These are phyloP conservation scores for Nemania sp. DNA, from an alignment of 2,329 filamentous ascomycete species.

Conservation along the genomic window DNA sequence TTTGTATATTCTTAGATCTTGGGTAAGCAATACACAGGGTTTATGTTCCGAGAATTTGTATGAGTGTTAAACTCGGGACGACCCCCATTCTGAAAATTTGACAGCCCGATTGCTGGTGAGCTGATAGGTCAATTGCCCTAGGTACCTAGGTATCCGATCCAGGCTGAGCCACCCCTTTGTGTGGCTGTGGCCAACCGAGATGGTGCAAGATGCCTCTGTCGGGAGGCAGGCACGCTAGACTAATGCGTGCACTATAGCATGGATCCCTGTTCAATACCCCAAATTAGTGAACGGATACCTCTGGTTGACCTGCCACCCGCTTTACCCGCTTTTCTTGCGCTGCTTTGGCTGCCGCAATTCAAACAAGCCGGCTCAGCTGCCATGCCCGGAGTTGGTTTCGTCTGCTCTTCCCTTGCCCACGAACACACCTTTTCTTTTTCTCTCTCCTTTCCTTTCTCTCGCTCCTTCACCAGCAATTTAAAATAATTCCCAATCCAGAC, in stretches of 20 bases:
- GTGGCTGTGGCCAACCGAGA: too few species aligned
- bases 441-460: background rate
- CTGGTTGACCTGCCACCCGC: slow-evolving; percentile 40
- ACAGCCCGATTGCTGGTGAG: too few species aligned
- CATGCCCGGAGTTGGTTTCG: slow-evolving; percentile 16
- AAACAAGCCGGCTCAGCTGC: slow-evolving; percentile 16
- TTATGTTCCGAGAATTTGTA: too few species aligned
- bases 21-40: too few species aligned
- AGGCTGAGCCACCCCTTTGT: too few species aligned
- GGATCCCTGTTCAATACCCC: slow-evolving; percentile 2
- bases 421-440: background rate
- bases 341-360: slow-evolving; percentile 21
- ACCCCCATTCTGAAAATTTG: too few species aligned
- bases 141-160: too few species aligned
- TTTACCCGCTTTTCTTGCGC: slow-evolving; percentile 33
- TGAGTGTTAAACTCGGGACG: too few species aligned
- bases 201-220: too few species aligned
- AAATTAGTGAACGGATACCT: slow-evolving; percentile 11
- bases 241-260: slow-evolving; percentile 8
- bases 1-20: background rate
- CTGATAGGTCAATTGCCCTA: too few species aligned
- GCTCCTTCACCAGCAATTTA: slow-evolving; percentile 4
- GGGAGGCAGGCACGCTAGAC: too few species aligned
- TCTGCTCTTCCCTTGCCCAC: slow-evolving; percentile 4
- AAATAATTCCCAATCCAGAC: too few species aligned